Evolutionary conservation across 768 basidiomycete species (phyloP).

Genomic region (Saitozyma sp.): DNA sequence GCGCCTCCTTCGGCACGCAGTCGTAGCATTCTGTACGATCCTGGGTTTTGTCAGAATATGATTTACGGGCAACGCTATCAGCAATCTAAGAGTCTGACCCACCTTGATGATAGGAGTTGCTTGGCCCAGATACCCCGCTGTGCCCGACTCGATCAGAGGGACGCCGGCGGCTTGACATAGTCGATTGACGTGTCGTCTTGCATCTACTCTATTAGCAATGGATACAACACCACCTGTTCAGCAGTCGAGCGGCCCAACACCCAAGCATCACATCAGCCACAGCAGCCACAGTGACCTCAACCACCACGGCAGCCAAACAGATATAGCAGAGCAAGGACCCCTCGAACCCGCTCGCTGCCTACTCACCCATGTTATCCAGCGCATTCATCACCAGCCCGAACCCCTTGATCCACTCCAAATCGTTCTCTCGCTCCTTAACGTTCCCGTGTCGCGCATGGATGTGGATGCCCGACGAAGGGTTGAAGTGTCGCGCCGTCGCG

Average conservation of each 20-base stretch:
- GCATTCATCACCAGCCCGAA: constrained; percentile 96
- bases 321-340: too few species aligned
- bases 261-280: too few species aligned
- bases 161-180: constrained; percentile 93
- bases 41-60: constrained; percentile 54
- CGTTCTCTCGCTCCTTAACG: constrained; percentile 88
- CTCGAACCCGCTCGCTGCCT: too few species aligned
- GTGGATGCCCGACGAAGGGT: constrained; percentile 74
- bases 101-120: constrained; percentile 92
- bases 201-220: constrained; percentile 60
- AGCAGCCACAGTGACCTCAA: too few species aligned
- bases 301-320: too few species aligned
- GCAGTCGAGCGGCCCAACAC: too few species aligned
- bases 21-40: constrained; percentile 93
- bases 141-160: constrained; percentile 92
- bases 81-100: neutral
- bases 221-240: too few species aligned
- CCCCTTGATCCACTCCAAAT: constrained; percentile 81
- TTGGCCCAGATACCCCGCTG: constrained; percentile 94
- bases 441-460: constrained; percentile 91
- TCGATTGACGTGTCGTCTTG: constrained; percentile 90
- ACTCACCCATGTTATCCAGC: constrained; percentile 86
- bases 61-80: neutral
- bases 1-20: constrained; percentile 87
- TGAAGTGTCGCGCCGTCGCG: constrained; percentile 50